These are phyloP conservation scores for Tricholoma matsutake DNA, from an alignment of 768 basidiomycete species.

Conservation along the genomic window DNA sequence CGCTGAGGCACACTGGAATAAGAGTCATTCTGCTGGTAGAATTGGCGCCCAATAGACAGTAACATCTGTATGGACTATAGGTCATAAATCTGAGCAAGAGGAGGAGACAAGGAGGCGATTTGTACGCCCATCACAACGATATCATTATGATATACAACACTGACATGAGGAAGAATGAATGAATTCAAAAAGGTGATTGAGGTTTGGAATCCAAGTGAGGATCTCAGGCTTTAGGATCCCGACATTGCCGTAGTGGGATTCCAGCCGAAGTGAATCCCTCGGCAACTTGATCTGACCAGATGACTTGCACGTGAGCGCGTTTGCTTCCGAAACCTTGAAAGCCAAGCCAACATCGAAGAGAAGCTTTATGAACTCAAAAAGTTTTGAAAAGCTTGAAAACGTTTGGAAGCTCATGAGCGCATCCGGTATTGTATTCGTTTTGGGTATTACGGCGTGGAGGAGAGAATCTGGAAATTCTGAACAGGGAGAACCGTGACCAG, in stretches of 20 bases:
- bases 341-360: too few species aligned
- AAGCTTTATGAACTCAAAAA: background rate
- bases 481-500: background rate
- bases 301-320: slow-evolving; percentile 3
- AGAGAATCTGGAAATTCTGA: slow-evolving; percentile 31
- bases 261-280: background rate
- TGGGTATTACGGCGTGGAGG: slow-evolving; percentile 25
- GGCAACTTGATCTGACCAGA: background rate
- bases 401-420: background rate
- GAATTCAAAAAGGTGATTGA: too few species aligned
- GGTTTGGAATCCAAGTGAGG: background rate
- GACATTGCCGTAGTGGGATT: background rate
- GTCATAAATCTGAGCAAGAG: too few species aligned
- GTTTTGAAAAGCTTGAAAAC: background rate
- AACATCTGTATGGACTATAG: too few species aligned
- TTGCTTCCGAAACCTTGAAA: background rate
- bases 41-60: too few species aligned
- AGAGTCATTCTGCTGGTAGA: too few species aligned
- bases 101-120: too few species aligned
- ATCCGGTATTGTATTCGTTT: background rate
- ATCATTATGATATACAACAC: too few species aligned
- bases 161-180: too few species aligned
- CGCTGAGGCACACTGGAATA: too few species aligned
- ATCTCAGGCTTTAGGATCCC: background rate
- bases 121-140: too few species aligned